Evolutionary conservation across 352 stramenopile genomes (phyloP), one percentile per base, ranked within the genome.

Genomic region (Ophiocytium majus): DNA sequence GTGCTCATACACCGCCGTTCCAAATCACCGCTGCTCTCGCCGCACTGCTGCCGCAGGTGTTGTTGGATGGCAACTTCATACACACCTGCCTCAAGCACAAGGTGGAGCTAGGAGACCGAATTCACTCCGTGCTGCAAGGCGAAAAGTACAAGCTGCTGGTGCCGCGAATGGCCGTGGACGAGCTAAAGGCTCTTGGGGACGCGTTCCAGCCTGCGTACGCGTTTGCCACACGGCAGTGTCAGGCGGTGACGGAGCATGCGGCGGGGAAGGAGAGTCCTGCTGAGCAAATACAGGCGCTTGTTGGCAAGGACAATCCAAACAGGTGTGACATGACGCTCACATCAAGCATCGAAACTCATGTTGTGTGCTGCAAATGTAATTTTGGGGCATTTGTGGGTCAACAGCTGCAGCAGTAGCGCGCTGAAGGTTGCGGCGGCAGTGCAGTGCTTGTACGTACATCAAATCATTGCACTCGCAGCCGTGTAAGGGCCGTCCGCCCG

Each of bases 51-150:
- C 50, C 28, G 28, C 78, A 90, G 87, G 82, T 90, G 9, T 83
- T 90, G 63, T 36, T 90, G 17, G 88, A 90, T 66, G 88, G 88
- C 33, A 90, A 91, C 31, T 90, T 90, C 80, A 90, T 90, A 23
- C 89, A 90, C 63, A 34, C 63, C 23, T 85, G 80, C 76, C 71
- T 90, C 23, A 82, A 83, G 10, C 75, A 81, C 19, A 90, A 90
- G 71, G 76, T 90, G 17, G 88, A 90, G 64, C 71, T 90, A 31
- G 32, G 76, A 9, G 31, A 89, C 34, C 34, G 88, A 28, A 28
- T 90, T 14, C n/a, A 82, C 64, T 83, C 76, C 34, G 83, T 90
- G n/a, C 81, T 90, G 43, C 86, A 90, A 71, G 86, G 81, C 78
- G 49, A 36, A 36, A 79, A 74, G 50, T 83, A 50, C 71, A 83